Evolutionary conservation across 2,329 filamentous ascomycete species (phyloP).

Genomic region (Apiospora sp.): DNA sequence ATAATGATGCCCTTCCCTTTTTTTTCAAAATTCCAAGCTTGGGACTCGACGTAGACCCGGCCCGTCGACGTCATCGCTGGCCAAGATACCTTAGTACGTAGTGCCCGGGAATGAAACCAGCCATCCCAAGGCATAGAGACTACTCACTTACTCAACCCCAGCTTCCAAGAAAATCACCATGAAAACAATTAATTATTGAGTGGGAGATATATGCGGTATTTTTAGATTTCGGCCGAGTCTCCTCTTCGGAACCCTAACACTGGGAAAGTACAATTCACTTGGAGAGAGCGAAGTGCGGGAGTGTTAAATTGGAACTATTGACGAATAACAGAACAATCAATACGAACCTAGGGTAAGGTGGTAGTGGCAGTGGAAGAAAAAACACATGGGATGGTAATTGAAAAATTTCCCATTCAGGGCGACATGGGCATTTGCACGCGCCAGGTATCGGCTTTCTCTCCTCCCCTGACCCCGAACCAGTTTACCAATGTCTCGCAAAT

Average conservation of each 20-base stretch:
- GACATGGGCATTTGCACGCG: background rate
- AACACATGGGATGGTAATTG: background rate
- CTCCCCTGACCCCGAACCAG: background rate
- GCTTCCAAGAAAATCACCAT: background rate
- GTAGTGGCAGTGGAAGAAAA: background rate
- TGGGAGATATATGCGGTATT: background rate
- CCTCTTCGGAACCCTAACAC: background rate
- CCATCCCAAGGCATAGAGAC: background rate
- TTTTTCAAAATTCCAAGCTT: background rate
- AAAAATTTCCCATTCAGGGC: background rate
- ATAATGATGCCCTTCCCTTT: background rate
- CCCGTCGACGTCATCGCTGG: slow-evolving; percentile 7
- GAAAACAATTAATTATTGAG: background rate
- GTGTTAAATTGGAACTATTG: background rate
- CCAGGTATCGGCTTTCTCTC: slow-evolving; percentile 2
- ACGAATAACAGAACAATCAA: background rate
- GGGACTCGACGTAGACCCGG: background rate
- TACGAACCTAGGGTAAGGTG: background rate
- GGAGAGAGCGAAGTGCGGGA: background rate
- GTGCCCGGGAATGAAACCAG: background rate
- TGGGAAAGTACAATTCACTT: background rate
- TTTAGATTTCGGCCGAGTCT: background rate
- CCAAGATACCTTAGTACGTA: background rate
- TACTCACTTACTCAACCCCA: background rate
- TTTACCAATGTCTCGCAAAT: background rate